Conservation (phyloP, 2,329 filamentous ascomycete species). For the Fonsecaea multimorphosa region DNA sequence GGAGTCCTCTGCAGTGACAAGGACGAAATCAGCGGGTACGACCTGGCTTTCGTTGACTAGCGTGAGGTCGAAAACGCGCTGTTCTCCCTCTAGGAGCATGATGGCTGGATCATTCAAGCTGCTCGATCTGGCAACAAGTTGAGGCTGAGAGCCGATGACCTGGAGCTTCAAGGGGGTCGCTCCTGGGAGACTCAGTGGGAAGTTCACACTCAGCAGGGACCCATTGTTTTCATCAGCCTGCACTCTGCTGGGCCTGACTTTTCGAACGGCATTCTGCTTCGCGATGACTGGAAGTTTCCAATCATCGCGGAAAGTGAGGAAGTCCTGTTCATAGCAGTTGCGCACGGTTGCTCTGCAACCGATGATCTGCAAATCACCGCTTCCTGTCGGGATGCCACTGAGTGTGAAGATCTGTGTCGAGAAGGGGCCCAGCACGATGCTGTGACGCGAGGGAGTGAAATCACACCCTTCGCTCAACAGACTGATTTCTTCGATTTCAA, state of each 20-base stretch:
- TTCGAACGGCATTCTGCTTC: conserved; percentile 78
- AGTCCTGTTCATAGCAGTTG: conserved; percentile 80
- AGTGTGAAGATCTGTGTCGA: conserved; percentile 80
- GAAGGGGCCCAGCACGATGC: conserved; percentile 76
- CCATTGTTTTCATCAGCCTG: conserved; percentile 54
- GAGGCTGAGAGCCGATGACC: conserved; percentile 79
- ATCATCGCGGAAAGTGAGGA: conserved; percentile 78
- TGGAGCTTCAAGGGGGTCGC: conserved; percentile 29
- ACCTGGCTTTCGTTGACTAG: conserved; percentile 74
- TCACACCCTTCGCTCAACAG: conserved; percentile 75
- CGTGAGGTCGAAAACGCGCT: conserved; percentile 75
- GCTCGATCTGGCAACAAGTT: conserved; percentile 75
- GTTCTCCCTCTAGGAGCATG: conserved; percentile 93
- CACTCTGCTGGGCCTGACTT: conserved; percentile 2
- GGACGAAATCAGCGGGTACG: conserved; percentile 79
- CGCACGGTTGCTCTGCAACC: conserved; percentile 81
- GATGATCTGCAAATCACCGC: conserved; percentile 74
- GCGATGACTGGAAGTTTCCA: conserved; percentile 73
- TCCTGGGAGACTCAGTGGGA: conserved; percentile 19
- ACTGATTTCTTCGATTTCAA: conserved; percentile 82
- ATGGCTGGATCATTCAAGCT: conserved; percentile 82
- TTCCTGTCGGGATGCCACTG: conserved; percentile 67
- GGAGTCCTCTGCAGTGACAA: conserved; percentile 89
- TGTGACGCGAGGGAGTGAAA: conserved; percentile 70
- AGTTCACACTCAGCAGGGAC: neutral